Evolutionary conservation across 345 rosid species (phyloP).

Genomic region (Hibiscus tridactylites): DNA sequence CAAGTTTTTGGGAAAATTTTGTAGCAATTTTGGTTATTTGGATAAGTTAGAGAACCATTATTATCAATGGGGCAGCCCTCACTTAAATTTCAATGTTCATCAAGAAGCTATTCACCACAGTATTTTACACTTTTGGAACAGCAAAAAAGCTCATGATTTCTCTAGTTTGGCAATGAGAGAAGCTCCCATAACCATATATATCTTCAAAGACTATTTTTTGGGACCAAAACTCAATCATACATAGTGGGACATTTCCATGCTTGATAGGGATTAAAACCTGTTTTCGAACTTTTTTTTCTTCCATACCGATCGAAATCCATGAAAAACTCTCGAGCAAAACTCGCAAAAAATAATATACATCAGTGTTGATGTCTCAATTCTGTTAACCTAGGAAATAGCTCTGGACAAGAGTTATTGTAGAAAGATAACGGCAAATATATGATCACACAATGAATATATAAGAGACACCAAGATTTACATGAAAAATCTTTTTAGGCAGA

Average conservation of each 20-base stretch:
- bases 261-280: not conserved
- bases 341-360: too few species aligned
- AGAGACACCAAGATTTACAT: too few species aligned
- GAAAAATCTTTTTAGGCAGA: too few species aligned
- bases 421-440: too few species aligned
- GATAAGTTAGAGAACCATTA: slow-evolving; percentile 1
- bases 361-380: too few species aligned
- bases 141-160: not conserved
- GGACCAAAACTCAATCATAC: not conserved
- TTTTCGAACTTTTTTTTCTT: not conserved
- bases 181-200: not conserved
- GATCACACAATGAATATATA: too few species aligned
- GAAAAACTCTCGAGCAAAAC: not conserved
- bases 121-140: not conserved
- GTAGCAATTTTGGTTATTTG: not conserved
- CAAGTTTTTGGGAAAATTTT: not conserved
- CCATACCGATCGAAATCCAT: not conserved
- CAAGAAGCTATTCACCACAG: slow-evolving; percentile 3
- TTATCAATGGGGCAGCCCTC: not conserved
- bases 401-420: too few species aligned
- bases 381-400: too few species aligned
- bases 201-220: not conserved
- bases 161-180: not conserved
- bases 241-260: not conserved
- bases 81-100: not conserved